Base-by-base conservation (phyloP, 2,329 filamentous ascomycete species). In the Apiospora rasikravindrae region DNA sequence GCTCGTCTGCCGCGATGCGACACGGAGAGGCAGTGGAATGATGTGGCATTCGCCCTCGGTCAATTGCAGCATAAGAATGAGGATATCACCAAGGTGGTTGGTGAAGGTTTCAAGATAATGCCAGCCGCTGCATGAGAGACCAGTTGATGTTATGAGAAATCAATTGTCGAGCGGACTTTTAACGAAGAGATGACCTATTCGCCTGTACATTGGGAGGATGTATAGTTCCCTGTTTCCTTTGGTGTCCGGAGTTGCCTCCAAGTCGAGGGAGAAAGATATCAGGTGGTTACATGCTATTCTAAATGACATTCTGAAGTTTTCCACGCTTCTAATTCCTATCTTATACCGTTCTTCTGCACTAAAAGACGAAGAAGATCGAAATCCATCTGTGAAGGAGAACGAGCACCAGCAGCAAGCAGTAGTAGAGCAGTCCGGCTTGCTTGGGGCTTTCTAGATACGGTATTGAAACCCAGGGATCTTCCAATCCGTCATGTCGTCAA, bases 11-110 rank as follows among this genome's bases (percentile, higher is more conserved):
- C 89, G 1, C 89, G 96, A 67, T 98, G 95, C 79, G 95, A 98
- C 80, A 97, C 89, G 67, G 96, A 99, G 84, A 88, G 95, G 75
- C 95, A 98, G 81, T 99, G 96, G 96, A 97, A 96, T 80, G 96
- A 99, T 83, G 95, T 98, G 61, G 94, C 96, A 0, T 99, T 95
- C 85, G 95, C 95, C 3, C 84, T 99, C 73, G 94, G 94, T 2
- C 83, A 98, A 73, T 84, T 99, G 71, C 95, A 95, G 79, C 96
- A 99, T 81, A 97, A 96, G 86, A 96, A 96, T 77, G 94, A 97
- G 79, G 94, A 97, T 66, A 97, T 97, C 72, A 87, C 89, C 73
- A 96, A 95, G 85, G 81, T 92, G 73, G 87, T 97, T 24, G 84
- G 88, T 0, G 93, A 93, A 73, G 94, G 94, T 0, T 96, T 94